Conservation (phyloP, 441 rosid genomes). For the Pelargonium fulgidum region DNA sequence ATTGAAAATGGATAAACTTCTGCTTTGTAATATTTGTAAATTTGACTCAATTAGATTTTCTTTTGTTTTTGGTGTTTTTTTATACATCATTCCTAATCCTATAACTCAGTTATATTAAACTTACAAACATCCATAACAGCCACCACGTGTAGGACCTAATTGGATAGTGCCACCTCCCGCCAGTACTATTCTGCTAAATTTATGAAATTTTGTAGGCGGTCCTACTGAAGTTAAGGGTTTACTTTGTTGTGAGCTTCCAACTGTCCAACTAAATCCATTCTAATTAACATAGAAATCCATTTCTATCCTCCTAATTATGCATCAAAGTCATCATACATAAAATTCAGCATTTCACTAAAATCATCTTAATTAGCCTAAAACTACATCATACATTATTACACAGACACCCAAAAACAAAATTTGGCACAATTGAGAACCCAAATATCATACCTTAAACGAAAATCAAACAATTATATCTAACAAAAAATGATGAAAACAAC, state of each 20-base stretch:
- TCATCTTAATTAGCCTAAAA: background rate
- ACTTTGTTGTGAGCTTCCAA: background rate
- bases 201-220: background rate
- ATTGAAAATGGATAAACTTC: too few relatives aligned
- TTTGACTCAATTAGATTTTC: too few relatives aligned
- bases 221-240: too few relatives aligned
- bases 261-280: background rate
- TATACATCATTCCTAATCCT: too few relatives aligned
- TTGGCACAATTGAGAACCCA: too few relatives aligned
- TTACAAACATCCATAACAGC: background rate
- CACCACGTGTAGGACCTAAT: background rate
- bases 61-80: too few relatives aligned
- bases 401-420: background rate
- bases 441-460: background rate
- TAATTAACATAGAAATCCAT: too few relatives aligned
- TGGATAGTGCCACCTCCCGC: background rate
- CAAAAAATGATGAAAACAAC: too few relatives aligned
- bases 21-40: too few relatives aligned
- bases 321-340: too few relatives aligned
- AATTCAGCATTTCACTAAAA: background rate
- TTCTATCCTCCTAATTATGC: too few relatives aligned
- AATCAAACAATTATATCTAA: background rate
- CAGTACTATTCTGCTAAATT: background rate
- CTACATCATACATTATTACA: background rate
- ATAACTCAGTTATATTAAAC: background rate